Base-by-base conservation (phyloP, 1,284 basidiomycete species). In the Flammula alnicola region DNA sequence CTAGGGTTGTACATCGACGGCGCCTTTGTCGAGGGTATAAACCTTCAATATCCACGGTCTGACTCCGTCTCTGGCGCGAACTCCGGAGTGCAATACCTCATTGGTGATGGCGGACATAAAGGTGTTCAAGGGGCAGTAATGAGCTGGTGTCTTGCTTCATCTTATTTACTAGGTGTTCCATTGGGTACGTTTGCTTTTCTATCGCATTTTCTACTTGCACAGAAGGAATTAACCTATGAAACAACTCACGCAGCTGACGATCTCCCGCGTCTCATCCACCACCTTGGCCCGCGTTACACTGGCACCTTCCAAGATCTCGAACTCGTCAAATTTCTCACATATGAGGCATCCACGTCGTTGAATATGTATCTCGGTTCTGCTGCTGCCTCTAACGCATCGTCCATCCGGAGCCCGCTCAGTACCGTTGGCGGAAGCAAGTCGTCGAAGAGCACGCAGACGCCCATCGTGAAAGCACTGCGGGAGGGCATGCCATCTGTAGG, bases 1-100 rank as follows among this genome's bases (percentile, higher is more conserved):
- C n/a, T n/a, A 91, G 88, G 85, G 2, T 57, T 91, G 1, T 91
- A 88, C 56, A 53, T 91, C 7, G 88, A 92, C 57, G 89, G 90
- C 7, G 72, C 76, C 4, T 69, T 88, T 25, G 75, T 70, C 7
- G 86, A 90, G 56, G 74, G 80, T 0, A 49, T 86, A 6, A 78
- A 83, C 47, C 81, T 79, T 76, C 58, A 63, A 11, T 88, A 88
- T 65, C 84, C 87, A 0, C 79, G 73, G 45, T 54, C 71, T n/a
- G 79, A 81, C 10, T 48, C 62, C 5, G 22, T 41, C 40, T 50
- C 26, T 16, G 32, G 57, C 32, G 2, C 44, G 29, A 37, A 52
- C 26, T 30, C 39, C 2, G 53, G 54, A 3, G 44, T 59, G 3
- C 47, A 51, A 26, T 83, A 86, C 55, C 61, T 68, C 2, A 65